Base-by-base conservation (phyloP, 2,329 filamentous ascomycete species). In the Colletotrichum endophyticum region DNA sequence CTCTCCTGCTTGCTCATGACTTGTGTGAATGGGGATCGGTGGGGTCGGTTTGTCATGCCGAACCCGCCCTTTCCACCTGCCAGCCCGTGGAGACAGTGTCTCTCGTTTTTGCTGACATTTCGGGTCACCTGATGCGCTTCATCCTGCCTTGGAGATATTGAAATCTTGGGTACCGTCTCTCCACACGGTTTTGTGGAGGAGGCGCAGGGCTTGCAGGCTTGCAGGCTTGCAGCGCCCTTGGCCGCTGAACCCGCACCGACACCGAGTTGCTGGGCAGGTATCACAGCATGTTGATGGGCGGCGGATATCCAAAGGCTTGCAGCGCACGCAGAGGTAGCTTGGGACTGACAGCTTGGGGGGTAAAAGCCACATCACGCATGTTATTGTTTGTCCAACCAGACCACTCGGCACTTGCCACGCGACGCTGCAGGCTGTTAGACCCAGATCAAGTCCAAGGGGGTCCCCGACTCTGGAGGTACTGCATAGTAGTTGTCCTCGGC, bases 1-100 rank as follows among this genome's bases (percentile, higher is more conserved):
- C 79, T 75, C 30, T 79, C 75, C 36, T 80, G 74, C 22, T 79
- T 74, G 32, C n/a, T 53, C 44, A 53, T 53, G 44, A 53, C 44
- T 53, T 53, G 44, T 53, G n/a, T 22, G 44, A 53, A 53, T 22
- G 39, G 68, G 7, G 25, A 30, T 71, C 9, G n/a, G 44, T 25
- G 49, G 61, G 27, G 30, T 53, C 61, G 25, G 15, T 44, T n/a
- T 66, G 53, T 56, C 68, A 70, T 32, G 22, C 62, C 69, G 61
- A 61, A 59, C 34, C 34, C 19, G 19, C 34, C 32, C 16, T 25
- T 11, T 12, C n/a, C 44, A 6, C 6, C n/a, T 22, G 44, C 11
- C n/a, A 53, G n/a, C 44, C 44, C 44, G 32, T 57, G 72, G 53
- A 62, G 36, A 62, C n/a, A 39, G 4, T 49, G 36, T 30, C 36